Evolutionary conservation across 148 eudicot species (phyloP).

Genomic region (Camellia granthamiana): DNA sequence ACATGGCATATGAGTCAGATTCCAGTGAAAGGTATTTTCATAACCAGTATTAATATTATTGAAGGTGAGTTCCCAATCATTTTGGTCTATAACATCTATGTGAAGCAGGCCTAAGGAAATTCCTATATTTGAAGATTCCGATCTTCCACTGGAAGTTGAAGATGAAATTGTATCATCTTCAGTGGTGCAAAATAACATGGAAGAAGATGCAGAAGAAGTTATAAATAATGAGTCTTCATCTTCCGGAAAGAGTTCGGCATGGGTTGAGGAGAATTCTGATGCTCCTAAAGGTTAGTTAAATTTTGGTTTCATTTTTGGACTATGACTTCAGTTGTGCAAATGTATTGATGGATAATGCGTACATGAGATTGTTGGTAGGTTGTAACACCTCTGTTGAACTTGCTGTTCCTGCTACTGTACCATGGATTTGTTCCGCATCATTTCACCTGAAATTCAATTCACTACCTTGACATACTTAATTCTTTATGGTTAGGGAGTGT

Average conservation of each 20-base stretch:
- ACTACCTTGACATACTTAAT: neutral
- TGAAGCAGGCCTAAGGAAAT: slow-evolving; percentile 47
- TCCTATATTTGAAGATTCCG: slow-evolving; percentile 38
- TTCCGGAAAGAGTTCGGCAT: slow-evolving; percentile 33
- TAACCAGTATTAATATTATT: slow-evolving; percentile 4
- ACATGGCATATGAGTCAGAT: slow-evolving; percentile 32
- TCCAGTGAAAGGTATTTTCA: slow-evolving; percentile 45
- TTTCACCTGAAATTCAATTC: no score
- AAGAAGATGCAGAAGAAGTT: slow-evolving; percentile 33
- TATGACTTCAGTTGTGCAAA: neutral
- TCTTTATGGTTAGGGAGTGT: no score
- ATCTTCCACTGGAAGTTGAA: slow-evolving; percentile 30
- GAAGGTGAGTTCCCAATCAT: neutral
- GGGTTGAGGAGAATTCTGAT: slow-evolving; percentile 57
- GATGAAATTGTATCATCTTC: slow-evolving; percentile 40
- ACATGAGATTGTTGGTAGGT: neutral
- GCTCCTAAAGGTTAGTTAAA: slow-evolving; percentile 62
- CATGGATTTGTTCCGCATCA: neutral
- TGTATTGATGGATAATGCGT: neutral
- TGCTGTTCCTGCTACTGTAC: neutral
- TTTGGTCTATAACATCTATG: slow-evolving; percentile 18
- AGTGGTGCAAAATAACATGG: slow-evolving; percentile 32
- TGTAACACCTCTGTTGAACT: slow-evolving; percentile 4
- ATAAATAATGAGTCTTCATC: slow-evolving; percentile 38
- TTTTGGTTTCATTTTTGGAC: neutral